A percentile compares a stretch with the other conserved stretches of the same genome.
These are phyloP conservation scores for Neoboletus brunneissimus DNA, from an alignment of 768 basidiomycete species.

Conservation along the genomic window DNA sequence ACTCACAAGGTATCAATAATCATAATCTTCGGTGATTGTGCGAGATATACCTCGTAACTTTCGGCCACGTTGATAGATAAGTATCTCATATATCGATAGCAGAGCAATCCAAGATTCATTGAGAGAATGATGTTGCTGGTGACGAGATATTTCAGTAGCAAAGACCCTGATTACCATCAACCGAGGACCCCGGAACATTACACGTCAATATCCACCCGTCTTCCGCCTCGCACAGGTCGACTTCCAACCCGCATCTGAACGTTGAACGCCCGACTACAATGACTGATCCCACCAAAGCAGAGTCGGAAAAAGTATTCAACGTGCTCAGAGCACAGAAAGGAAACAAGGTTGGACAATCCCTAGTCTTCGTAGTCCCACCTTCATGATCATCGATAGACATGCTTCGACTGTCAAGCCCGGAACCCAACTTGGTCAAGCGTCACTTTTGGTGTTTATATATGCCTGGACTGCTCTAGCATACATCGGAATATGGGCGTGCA, in stretches of 20 bases:
- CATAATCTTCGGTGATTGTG: background rate
- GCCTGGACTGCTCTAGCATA: constrained; percentile 91
- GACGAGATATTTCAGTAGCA: background rate
- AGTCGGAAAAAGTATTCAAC: constrained; percentile 84
- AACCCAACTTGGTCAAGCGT: constrained; percentile 99
- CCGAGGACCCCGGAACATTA: constrained; percentile 17
- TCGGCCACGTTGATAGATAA: background rate
- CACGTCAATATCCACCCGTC: constrained; percentile 15
- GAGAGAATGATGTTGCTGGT: no score
- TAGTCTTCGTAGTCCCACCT: background rate
- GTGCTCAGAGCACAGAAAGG: constrained; percentile 81
- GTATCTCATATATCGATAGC: background rate
- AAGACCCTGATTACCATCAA: constrained; percentile 15
- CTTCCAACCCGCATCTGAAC: constrained; percentile 4
- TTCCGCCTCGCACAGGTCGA: constrained; percentile 5
- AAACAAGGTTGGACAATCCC: constrained; percentile 61
- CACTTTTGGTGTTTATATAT: constrained; percentile 96
- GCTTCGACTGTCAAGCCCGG: constrained; percentile 93
- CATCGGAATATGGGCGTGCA: constrained; percentile 99
- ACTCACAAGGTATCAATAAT: background rate
- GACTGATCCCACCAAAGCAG: constrained; percentile 79
- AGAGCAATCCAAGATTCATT: no score
- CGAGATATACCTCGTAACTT: background rate
- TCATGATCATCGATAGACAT: constrained; percentile 49
- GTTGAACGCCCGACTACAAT: constrained; percentile 36